Evolutionary conservation across 352 stramenopile species (phyloP).

Genomic region (Phytophthora rubi): DNA sequence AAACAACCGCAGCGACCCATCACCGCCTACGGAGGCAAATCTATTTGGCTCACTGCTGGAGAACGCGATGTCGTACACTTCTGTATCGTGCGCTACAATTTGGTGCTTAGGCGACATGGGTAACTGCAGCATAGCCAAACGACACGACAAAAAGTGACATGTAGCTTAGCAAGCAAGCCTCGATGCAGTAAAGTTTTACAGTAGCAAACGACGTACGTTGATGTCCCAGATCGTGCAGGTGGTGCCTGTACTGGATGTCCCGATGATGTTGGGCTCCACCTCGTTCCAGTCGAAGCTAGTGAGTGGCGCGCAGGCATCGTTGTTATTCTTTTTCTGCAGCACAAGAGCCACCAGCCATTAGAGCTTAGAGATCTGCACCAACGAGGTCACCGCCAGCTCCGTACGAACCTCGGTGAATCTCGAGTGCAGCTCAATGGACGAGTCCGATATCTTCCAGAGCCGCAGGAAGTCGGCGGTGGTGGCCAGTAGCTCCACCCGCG

Average conservation of each 20-base stretch:
- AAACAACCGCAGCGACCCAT: constrained; percentile 97
- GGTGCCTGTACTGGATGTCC: constrained; percentile 97
- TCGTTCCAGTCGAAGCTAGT: constrained; percentile 99
- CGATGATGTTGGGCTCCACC: constrained; percentile 94
- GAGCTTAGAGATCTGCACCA: neutral
- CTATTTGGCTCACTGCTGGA: constrained; percentile 92
- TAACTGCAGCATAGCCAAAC: constrained; percentile 45
- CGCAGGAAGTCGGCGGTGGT: constrained; percentile 87
- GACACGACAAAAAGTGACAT: neutral
- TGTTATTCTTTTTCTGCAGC: constrained; percentile 72
- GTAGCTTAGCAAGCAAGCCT: neutral
- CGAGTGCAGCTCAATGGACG: constrained; percentile 75
- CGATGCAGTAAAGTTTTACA: neutral
- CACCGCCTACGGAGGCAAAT: constrained; percentile 97
- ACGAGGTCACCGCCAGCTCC: neutral
- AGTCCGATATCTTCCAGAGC: constrained; percentile 77
- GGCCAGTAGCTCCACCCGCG: constrained; percentile 71
- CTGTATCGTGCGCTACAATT: constrained; percentile 98
- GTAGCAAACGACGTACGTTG: constrained; percentile 62
- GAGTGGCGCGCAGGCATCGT: constrained; percentile 92
- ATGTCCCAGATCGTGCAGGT: constrained; percentile 99
- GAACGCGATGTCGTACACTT: constrained; percentile 99
- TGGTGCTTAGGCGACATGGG: constrained; percentile 86
- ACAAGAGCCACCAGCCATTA: constrained; percentile 14
- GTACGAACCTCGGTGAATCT: constrained; percentile 71